Percentiles rank a stretch among this genome's conserved stretches.
These are phyloP conservation scores for Aphanomyces euteiches DNA, from an alignment of 352 stramenopile species.

Conservation along the genomic window DNA sequence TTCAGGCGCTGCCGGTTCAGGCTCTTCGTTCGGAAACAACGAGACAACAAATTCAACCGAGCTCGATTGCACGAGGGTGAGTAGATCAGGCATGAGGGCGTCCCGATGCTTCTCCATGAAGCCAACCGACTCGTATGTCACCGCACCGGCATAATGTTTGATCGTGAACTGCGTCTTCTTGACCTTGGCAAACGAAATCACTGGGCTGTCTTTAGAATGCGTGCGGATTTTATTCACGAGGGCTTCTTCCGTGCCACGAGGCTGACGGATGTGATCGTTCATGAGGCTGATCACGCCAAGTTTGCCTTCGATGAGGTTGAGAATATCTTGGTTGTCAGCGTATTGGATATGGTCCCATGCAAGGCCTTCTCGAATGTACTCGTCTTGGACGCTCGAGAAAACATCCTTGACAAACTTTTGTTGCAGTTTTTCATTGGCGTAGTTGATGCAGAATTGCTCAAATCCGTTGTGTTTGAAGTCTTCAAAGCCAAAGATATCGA, in stretches of 20 bases:
- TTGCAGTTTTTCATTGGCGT: constrained; percentile 88
- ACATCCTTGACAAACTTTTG: constrained; percentile 93
- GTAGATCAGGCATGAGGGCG: constrained; percentile 93
- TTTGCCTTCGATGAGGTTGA: constrained; percentile 94
- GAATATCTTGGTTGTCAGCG: constrained; percentile 97
- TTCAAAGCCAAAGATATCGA: constrained; percentile 99
- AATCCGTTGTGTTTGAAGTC: constrained; percentile 94
- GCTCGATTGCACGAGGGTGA: constrained; percentile 81
- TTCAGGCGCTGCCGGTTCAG: neutral
- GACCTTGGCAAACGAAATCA: constrained; percentile 84
- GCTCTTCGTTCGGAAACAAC: constrained; percentile 50
- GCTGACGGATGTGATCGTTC: constrained; percentile 84
- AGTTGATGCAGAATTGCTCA: constrained; percentile 93
- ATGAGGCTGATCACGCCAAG: constrained; percentile 85
- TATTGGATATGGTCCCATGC: constrained; percentile 98
- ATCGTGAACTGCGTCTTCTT: constrained; percentile 93
- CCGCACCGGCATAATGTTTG: constrained; percentile 93
- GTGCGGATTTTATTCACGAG: constrained; percentile 85
- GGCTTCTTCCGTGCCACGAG: constrained; percentile 80
- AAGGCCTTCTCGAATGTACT: constrained; percentile 97
- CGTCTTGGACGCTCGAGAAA: constrained; percentile 97
- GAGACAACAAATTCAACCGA: constrained; percentile 56
- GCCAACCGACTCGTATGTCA: constrained; percentile 91
- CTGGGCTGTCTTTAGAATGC: constrained; percentile 60
- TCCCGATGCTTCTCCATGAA: constrained; percentile 98